Evolutionary conservation across 2,329 filamentous ascomycete species (phyloP).

Genomic region (Aschersonia sp.): DNA sequence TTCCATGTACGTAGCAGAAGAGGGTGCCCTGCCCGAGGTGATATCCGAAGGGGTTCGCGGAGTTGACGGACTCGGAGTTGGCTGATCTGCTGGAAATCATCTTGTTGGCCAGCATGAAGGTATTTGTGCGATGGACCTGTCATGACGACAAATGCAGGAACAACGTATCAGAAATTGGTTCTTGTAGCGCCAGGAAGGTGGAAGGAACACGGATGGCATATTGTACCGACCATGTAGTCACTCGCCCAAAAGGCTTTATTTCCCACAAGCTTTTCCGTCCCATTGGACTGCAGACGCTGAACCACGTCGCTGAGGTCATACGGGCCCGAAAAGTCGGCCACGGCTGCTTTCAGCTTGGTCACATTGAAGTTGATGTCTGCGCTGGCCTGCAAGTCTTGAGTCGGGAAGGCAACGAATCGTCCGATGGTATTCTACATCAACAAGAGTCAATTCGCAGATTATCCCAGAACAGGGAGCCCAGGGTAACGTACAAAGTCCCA

Average conservation of each 20-base stretch:
- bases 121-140: slow-evolving; percentile 7
- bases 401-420: slow-evolving; percentile 10
- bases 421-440: slow-evolving; percentile 8
- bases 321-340: slow-evolving; percentile 7
- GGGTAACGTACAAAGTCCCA: slow-evolving; percentile 9
- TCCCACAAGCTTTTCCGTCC: slow-evolving; percentile 8
- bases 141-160: background rate
- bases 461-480: background rate
- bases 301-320: slow-evolving; percentile 6
- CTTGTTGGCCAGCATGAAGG: slow-evolving; percentile 8
- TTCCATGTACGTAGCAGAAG: slow-evolving; percentile 10
- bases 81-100: slow-evolving; percentile 8
- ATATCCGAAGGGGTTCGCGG: slow-evolving; percentile 10
- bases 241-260: slow-evolving; percentile 11
- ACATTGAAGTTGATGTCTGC: slow-evolving; percentile 12
- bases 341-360: slow-evolving; percentile 7
- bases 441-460: background rate
- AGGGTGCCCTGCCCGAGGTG: slow-evolving; percentile 11
- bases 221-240: slow-evolving; percentile 8
- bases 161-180: background rate
- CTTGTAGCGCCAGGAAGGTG: background rate
- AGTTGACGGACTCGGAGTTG: slow-evolving; percentile 10
- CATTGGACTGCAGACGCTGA: slow-evolving; percentile 8
- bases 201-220: background rate
- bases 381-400: slow-evolving; percentile 9